Evolutionary conservation across 2,329 filamentous ascomycete genomes (phyloP).

Genomic region (Phialophora tarda): DNA sequence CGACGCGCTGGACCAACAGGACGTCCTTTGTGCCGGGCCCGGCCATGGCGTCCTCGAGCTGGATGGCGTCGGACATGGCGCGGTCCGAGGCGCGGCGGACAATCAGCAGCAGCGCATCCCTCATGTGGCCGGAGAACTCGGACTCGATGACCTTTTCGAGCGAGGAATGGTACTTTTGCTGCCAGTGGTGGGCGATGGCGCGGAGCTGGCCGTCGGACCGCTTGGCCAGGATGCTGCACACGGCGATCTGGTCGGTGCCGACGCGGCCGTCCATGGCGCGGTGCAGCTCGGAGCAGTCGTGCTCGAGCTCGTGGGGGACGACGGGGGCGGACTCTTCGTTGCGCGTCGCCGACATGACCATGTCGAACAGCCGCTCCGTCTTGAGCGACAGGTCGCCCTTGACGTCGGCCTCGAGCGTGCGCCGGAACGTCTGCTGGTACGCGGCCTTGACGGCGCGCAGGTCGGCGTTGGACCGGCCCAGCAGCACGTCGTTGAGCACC

Average conservation of each 20-base stretch:
- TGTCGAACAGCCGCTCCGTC: constrained; percentile 82
- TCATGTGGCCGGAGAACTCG: constrained; percentile 92
- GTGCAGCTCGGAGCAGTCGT: constrained; percentile 77
- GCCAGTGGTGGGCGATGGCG: constrained; percentile 77
- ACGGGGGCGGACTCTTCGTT: constrained; percentile 79
- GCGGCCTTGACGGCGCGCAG: constrained; percentile 81
- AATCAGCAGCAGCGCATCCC: constrained; percentile 79
- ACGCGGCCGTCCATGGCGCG: constrained; percentile 71
- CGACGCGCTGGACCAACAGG: constrained; percentile 75
- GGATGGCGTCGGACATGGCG: constrained; percentile 78
- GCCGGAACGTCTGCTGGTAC: constrained; percentile 71
- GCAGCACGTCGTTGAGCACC: constrained; percentile 82
- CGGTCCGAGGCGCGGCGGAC: constrained; percentile 78
- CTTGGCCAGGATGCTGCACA: constrained; percentile 77
- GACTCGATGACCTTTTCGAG: constrained; percentile 76
- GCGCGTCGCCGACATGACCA: constrained; percentile 75
- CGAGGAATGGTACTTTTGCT: constrained; percentile 70
- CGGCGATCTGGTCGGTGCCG: constrained; percentile 74
- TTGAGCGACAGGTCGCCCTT: constrained; percentile 81
- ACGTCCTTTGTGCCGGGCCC: constrained; percentile 87
- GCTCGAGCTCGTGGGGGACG: constrained; percentile 73
- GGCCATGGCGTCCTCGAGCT: constrained; percentile 86
- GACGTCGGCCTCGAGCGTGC: constrained; percentile 72
- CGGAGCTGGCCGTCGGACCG: constrained; percentile 83
- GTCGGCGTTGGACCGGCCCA: constrained; percentile 84